Conservation (phyloP, 2,329 filamentous ascomycete species). For the Eutypella sp. region DNA sequence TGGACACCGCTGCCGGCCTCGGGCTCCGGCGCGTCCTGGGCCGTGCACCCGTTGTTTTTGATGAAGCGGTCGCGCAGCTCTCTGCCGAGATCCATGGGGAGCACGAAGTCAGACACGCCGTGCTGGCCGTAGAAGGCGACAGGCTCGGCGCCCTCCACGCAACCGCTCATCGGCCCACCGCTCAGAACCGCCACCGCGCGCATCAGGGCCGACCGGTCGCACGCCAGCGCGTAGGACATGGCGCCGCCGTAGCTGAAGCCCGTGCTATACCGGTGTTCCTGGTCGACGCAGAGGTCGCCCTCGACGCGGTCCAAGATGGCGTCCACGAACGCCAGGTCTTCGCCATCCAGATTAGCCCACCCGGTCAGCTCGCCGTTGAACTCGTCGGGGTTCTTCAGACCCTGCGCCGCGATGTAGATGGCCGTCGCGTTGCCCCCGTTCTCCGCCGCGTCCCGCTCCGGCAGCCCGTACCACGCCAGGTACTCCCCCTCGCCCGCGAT, state of each 20-base stretch:
- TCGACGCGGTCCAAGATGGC: constrained; percentile 27
- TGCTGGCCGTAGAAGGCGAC: constrained; percentile 30
- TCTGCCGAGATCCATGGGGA: constrained; percentile 27
- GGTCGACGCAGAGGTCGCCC: constrained; percentile 30
- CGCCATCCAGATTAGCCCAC: constrained; percentile 31
- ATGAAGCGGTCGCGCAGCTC: constrained; percentile 32
- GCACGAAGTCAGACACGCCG: constrained; percentile 29
- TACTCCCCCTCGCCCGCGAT: constrained; percentile 23
- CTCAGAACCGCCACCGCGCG: constrained; percentile 29
- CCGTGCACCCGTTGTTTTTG: constrained; percentile 30
- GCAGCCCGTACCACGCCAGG: constrained; percentile 29
- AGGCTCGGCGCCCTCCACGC: constrained; percentile 26
- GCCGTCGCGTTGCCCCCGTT: constrained; percentile 15
- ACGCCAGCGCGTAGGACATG: constrained; percentile 34
- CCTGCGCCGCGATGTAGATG: constrained; percentile 32
- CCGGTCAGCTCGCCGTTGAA: constrained; percentile 9
- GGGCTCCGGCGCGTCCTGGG: constrained; percentile 15
- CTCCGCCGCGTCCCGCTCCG: constrained; percentile 15
- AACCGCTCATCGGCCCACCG: constrained; percentile 25
- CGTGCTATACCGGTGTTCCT: constrained; percentile 28
- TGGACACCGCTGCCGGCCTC: constrained; percentile 11
- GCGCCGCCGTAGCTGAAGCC: constrained; percentile 33
- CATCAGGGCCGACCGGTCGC: constrained; percentile 23
- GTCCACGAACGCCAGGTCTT: constrained; percentile 31
- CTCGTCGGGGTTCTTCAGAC: constrained; percentile 16